Evolutionary conservation across 2,329 filamentous ascomycete species (phyloP), one percentile per base, ranked within the genome.

Genomic region (Fusarium udum): DNA sequence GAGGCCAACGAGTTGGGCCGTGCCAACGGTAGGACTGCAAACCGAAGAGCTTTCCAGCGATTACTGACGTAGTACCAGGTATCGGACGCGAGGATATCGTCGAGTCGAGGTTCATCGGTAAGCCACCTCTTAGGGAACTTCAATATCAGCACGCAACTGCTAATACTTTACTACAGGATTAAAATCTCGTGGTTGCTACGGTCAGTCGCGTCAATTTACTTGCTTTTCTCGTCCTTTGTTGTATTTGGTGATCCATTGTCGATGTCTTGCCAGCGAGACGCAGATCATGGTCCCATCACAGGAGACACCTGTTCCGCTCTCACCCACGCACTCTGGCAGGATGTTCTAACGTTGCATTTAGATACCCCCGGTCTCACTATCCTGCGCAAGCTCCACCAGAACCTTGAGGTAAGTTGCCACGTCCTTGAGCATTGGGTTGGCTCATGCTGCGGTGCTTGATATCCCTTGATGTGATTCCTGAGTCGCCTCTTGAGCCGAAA

Each of bases 1-100:
- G 86, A 84, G 31, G 85, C 87, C 8, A 71, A 71, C 40, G 66
- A 70, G 69, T 88, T 93, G 71, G 91, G 87, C 67, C 67, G 71
- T 15, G 59, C 42, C 49, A 71, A 73, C 42, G 64, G 64, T 61
- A 55, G 6, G 45, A 12, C 9, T 22, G 9, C 9, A 11, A 31
- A 22, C 20, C 4, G 26, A 22, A 22, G 26, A 1, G 26, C 9
- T 22, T 28, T 15, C 2, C 2, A 22, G 26, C 26, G 26, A 48
- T 9, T 31, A 48, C 26, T 48, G 14, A 48, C 20, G 13, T 31
- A 15, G 20, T 22, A 9, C 45, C 10, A 48, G 45, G 45, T 22
- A 48, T 48, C 16, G 45, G 45, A 48, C 45, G 45, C 10, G 45
- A 48, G 45, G 45, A 48, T 6, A 48, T 48, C 13, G 45, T 48